Base-by-base conservation (phyloP, 1,284 basidiomycete species). In the Trichosporon sp. region DNA sequence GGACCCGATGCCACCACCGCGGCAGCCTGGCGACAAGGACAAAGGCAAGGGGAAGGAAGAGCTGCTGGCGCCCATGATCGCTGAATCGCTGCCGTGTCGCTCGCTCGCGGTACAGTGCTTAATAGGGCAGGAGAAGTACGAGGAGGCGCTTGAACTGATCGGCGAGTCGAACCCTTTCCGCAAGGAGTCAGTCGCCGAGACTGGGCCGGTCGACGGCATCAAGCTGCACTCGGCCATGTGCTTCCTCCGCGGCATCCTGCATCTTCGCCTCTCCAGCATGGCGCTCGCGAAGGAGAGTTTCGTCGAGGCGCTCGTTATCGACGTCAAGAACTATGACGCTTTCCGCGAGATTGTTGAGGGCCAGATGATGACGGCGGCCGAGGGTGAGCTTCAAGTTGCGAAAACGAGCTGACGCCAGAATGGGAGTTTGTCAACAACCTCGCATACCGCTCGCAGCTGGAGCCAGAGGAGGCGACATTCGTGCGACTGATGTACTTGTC, bases 221-320 rank as follows among this genome's bases (percentile, higher is more conserved):
- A 96, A 95, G 92, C 91, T 98, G 56, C 92, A 96, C 84, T 92
- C 95, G 2, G 95, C 94, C 0, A 94, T 98, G 88, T 97, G 95
- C 78, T 91, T 95, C 79, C 85, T 99, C 15, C 90, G 97, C 44
- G 97, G 95, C 2, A 85, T 97, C 47, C 87, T 99, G 18, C 95
- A 98, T 88, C 88, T 98, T 31, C 95, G 98, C 74, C 86, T 98
- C 12, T 95, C 95, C 73, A 90, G 94, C 7, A 88, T 90, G 13
- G 90, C 92, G 58, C 88, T 92, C 72, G 97, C 97, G 0, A 96
- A 96, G 77, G 87, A 93, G 68, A 92, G 91, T 73, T 98, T 98
- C 79, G 91, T 98, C 88, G 94, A 98, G 75, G 95, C 97, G 0
- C 86, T 99, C 15, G 88, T 91, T 0, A 86, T 98, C 13, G 97